A percentile compares a stretch with the other conserved stretches of the same genome.
phyloP scores from a whole-genome alignment of 2,329 filamentous ascomycete genomes.

The Trichoderma sp. region DNA sequence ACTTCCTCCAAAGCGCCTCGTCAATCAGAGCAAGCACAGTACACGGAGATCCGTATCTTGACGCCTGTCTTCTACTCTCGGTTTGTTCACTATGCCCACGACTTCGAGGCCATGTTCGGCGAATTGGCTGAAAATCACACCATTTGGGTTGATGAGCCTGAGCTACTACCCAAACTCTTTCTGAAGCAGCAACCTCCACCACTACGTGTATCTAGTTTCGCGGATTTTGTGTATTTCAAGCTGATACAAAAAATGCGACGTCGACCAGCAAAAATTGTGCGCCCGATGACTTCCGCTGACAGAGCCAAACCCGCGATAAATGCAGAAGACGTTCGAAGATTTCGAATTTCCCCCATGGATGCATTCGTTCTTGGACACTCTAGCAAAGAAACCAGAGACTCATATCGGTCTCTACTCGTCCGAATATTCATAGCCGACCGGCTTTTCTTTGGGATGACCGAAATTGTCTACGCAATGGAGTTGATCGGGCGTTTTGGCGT shows the following conservation, averaged over 20 bases:
- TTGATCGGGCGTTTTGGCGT: slow-evolving; percentile 38
- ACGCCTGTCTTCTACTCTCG: slow-evolving; percentile 69
- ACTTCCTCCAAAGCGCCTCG: slow-evolving; percentile 36
- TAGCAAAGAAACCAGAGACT: slow-evolving; percentile 32
- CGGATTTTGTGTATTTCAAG: slow-evolving; percentile 47
- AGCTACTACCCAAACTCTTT: slow-evolving; percentile 51
- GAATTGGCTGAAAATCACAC: slow-evolving; percentile 63
- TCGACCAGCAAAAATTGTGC: slow-evolving; percentile 44
- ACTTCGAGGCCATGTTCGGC: slow-evolving; percentile 61
- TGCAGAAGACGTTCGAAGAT: slow-evolving; percentile 47
- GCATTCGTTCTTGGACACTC: slow-evolving; percentile 46
- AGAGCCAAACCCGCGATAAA: slow-evolving; percentile 5
- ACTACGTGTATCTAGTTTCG: slow-evolving; percentile 38
- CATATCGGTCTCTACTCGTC: slow-evolving; percentile 44
- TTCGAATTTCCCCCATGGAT: slow-evolving; percentile 55
- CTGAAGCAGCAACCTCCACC: slow-evolving; percentile 43
- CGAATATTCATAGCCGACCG: slow-evolving; percentile 49
- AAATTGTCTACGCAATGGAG: slow-evolving; percentile 35
- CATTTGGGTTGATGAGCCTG: slow-evolving; percentile 56
- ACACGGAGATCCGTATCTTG: slow-evolving; percentile 59
- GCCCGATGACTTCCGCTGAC: slow-evolving; percentile 45
- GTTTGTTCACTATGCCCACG: slow-evolving; percentile 63
- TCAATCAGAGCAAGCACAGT: slow-evolving; percentile 31
- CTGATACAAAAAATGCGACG: slow-evolving; percentile 48
- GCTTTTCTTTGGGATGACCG: slow-evolving; percentile 41